A percentile compares a stretch with the other conserved stretches of the same genome.
These are phyloP conservation scores for Candida tibetensis DNA, from an alignment of 805 yeast genomes.

Conservation along the genomic window DNA sequence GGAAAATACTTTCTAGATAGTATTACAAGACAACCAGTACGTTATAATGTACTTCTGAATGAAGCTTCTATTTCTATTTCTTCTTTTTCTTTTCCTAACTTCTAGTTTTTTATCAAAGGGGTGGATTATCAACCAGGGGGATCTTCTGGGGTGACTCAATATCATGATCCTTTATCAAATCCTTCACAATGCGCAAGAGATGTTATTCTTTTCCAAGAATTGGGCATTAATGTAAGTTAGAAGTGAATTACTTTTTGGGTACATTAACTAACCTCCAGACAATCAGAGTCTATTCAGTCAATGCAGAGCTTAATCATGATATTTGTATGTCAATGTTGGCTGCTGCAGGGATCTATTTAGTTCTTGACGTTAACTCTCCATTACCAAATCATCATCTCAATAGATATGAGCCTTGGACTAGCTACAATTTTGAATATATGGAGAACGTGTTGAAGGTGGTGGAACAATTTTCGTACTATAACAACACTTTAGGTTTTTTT, in stretches of 20 bases:
- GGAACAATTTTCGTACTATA: constrained; percentile 77
- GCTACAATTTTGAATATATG: constrained; percentile 69
- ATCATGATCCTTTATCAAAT: constrained; percentile 74
- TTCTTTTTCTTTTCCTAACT: constrained; percentile 11
- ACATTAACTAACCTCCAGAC: constrained; percentile 48
- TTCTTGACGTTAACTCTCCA: constrained; percentile 91
- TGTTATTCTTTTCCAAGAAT: constrained; percentile 70
- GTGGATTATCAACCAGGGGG: constrained; percentile 98
- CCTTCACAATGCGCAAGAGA: constrained; percentile 76
- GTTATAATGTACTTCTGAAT: no score
- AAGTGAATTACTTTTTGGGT: constrained; percentile 1
- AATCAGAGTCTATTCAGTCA: constrained; percentile 81
- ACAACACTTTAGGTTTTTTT: constrained; percentile 86
- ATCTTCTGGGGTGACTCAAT: constrained; percentile 62
- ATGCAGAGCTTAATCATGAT: constrained; percentile 80
- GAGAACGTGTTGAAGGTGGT: constrained; percentile 75
- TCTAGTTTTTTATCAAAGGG: constrained; percentile 73
- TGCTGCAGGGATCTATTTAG: constrained; percentile 85
- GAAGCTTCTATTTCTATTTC: not conserved
- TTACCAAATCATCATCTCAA: constrained; percentile 72
- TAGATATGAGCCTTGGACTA: constrained; percentile 91
- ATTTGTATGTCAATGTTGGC: constrained; percentile 90
- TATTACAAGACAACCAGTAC: constrained; percentile 67
- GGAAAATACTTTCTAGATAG: constrained; percentile 77
- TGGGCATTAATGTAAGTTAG: constrained; percentile 71